These are phyloP conservation scores for Coix lacrymajobi DNA, from an alignment of 176 grass and related monocot species.

Conservation along the genomic window DNA sequence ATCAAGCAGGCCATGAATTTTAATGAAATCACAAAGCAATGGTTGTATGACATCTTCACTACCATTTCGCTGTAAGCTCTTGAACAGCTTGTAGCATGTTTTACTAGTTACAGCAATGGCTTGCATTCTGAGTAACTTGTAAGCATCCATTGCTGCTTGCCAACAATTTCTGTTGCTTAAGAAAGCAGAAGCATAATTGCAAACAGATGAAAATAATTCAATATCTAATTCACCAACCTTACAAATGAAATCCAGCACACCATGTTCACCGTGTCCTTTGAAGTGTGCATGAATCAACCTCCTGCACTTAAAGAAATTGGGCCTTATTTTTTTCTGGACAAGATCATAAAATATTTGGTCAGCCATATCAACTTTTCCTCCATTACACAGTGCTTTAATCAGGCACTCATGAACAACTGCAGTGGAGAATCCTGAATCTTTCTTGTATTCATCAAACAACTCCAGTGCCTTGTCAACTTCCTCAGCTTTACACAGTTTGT, in stretches of 20 bases:
- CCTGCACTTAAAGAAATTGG: slow-evolving; percentile 38
- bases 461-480: slow-evolving; percentile 52
- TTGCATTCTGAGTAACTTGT: slow-evolving; percentile 50
- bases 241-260: slow-evolving; percentile 55
- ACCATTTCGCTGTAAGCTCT: slow-evolving; percentile 59
- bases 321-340: slow-evolving; percentile 41
- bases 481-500: slow-evolving; percentile 56
- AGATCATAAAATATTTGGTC: slow-evolving; percentile 57
- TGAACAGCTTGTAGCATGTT: slow-evolving; percentile 53
- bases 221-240: slow-evolving; percentile 48
- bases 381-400: slow-evolving; percentile 53
- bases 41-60: slow-evolving; percentile 41
- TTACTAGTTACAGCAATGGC: slow-evolving; percentile 51
- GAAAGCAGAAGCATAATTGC: slow-evolving; percentile 61
- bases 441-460: slow-evolving; percentile 55
- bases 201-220: slow-evolving; percentile 47
- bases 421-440: slow-evolving; percentile 41
- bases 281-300: slow-evolving; percentile 58
- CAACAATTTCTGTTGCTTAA: slow-evolving; percentile 60
- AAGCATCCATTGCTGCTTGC: slow-evolving; percentile 53
- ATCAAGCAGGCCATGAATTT: slow-evolving; percentile 60
- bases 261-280: slow-evolving; percentile 47
- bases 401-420: slow-evolving; percentile 37
- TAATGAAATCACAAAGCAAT: slow-evolving; percentile 62
- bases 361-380: slow-evolving; percentile 45